Percentiles rank a stretch among this genome's conserved stretches.
Evolutionary conservation across 2,329 filamentous ascomycete species (phyloP).

Genomic region (Colletotrichum sp.): DNA sequence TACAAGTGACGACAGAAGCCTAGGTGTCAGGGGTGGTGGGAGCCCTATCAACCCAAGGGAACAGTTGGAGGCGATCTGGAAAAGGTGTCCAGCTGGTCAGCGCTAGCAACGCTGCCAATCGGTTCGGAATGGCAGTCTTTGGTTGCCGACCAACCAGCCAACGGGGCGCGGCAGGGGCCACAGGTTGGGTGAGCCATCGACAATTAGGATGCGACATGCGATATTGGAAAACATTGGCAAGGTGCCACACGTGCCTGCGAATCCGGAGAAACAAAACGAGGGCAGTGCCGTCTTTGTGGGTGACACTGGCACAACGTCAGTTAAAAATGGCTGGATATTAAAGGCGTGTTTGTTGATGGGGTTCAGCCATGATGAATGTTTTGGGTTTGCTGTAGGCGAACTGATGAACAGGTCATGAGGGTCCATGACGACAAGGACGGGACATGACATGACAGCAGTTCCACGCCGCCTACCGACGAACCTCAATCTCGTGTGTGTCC

Average conservation of each 20-base stretch:
- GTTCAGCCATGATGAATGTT: neutral
- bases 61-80: neutral
- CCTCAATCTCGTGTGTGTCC: neutral
- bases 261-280: neutral
- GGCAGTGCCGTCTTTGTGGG: neutral
- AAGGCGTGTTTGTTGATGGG: neutral
- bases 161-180: neutral
- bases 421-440: neutral
- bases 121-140: neutral
- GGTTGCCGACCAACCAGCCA: neutral
- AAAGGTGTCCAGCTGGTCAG: neutral
- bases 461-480: neutral
- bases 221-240: neutral
- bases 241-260: neutral
- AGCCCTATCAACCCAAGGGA: neutral
- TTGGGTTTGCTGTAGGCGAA: neutral
- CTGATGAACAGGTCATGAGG: neutral
- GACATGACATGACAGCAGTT: neutral
- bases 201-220: conserved; percentile 11
- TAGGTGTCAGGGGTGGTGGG: neutral
- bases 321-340: neutral
- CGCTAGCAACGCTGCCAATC: conserved; percentile 4
- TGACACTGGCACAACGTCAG: neutral
- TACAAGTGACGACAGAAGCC: neutral
- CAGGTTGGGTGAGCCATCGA: neutral